Evolutionary conservation across 1,284 basidiomycete genomes (phyloP).

Genomic region (Fistulinella staudtii): DNA sequence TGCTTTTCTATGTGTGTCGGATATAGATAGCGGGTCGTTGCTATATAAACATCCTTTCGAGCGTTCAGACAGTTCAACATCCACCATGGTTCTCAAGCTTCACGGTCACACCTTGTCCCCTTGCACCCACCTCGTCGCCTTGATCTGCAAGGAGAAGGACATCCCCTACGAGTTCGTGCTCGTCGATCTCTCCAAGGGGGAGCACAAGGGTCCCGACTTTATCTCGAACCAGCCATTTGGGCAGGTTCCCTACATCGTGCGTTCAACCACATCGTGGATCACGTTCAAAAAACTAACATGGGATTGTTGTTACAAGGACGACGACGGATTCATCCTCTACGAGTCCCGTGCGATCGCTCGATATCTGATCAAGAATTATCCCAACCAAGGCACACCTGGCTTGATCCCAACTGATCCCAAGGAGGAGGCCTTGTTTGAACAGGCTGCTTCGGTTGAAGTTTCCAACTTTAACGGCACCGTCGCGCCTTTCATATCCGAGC

Average conservation of each 20-base stretch:
- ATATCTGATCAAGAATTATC: conserved; percentile 46
- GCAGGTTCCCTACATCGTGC: conserved; percentile 59
- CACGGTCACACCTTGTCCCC: conserved; percentile 41
- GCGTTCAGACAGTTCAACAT: neutral
- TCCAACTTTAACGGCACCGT: conserved; percentile 32
- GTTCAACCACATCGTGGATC: conserved; percentile 16
- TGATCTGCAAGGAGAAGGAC: conserved; percentile 48
- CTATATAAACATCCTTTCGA: conserved; percentile 10
- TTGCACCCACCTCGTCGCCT: conserved; percentile 44
- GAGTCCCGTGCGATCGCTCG: conserved; percentile 54
- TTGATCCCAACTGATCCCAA: conserved; percentile 33
- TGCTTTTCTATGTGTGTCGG: neutral
- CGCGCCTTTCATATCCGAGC: conserved; percentile 25
- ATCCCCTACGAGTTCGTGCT: conserved; percentile 47
- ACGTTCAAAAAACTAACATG: too few species aligned
- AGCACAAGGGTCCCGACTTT: conserved; percentile 46
- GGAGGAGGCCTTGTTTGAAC: conserved; percentile 32
- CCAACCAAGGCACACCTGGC: conserved; percentile 33
- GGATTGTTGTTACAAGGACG: conserved; percentile 29
- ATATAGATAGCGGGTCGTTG: neutral
- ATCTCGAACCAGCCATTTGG: conserved; percentile 58
- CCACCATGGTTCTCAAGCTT: conserved; percentile 49
- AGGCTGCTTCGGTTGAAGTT: conserved; percentile 27
- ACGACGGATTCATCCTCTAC: conserved; percentile 45
- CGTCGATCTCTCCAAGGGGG: conserved; percentile 42